Conservation (phyloP, 2,329 filamentous ascomycete genomes). For the Hymenoscyphus fraxineus region DNA sequence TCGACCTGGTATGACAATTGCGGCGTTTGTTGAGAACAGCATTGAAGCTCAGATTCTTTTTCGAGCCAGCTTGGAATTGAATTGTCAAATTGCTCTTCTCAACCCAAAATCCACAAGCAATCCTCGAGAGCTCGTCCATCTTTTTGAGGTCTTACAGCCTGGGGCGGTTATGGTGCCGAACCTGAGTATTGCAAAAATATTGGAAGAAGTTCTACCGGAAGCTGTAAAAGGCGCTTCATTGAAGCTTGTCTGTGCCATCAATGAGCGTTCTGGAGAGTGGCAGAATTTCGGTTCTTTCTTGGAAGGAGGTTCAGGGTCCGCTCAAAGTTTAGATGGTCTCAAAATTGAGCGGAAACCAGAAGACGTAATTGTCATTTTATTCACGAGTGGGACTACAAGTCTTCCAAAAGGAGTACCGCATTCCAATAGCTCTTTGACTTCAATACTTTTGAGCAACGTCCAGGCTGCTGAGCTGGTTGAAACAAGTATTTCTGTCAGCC, state of each 20-base stretch:
- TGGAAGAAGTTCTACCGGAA: not conserved
- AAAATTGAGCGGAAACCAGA: conserved; percentile 28
- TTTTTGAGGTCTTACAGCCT: conserved; percentile 15
- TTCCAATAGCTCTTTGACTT: conserved; percentile 70
- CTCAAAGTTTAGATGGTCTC: not conserved
- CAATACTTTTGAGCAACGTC: conserved; percentile 46
- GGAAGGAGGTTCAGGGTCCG: not conserved
- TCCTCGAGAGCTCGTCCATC: conserved; percentile 11
- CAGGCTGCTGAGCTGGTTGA: not conserved
- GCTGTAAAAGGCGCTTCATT: not conserved
- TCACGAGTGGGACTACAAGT: conserved; percentile 87
- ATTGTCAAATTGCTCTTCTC: conserved; percentile 12
- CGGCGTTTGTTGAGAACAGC: conserved; percentile 10
- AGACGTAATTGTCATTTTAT: conserved; percentile 89
- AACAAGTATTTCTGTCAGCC: not conserved
- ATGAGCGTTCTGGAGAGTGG: not conserved
- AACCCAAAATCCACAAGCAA: conserved; percentile 13
- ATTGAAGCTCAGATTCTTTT: conserved; percentile 13
- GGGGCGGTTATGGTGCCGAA: conserved; percentile 11
- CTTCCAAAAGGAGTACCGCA: conserved; percentile 87
- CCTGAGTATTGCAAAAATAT: not conserved
- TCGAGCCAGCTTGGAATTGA: conserved; percentile 13
- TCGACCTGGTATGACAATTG: conserved; percentile 7
- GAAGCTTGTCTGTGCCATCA: not conserved
- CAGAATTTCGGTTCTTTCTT: not conserved